These are phyloP conservation scores for Stemphylium lycopersici DNA, from an alignment of 2,329 filamentous ascomycete species.

Conservation along the genomic window DNA sequence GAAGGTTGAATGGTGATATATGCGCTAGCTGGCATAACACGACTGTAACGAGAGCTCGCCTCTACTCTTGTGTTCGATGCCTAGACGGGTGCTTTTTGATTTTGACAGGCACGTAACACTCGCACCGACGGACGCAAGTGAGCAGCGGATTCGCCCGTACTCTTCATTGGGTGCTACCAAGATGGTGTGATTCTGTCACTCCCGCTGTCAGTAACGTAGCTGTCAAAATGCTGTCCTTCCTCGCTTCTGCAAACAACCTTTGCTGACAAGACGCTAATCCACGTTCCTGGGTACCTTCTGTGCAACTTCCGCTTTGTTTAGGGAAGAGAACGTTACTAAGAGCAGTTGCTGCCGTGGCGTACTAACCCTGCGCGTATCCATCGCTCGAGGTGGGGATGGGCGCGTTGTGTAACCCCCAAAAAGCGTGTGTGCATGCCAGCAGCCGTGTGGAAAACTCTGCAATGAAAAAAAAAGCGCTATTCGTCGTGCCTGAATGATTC, in stretches of 20 bases:
- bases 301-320: constrained; percentile 26
- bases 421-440: constrained; percentile 41
- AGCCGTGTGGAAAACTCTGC: constrained; percentile 28
- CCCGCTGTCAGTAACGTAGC: constrained; percentile 42
- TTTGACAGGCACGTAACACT: constrained; percentile 41
- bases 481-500: constrained; percentile 7
- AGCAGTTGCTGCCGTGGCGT: constrained; percentile 33
- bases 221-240: constrained; percentile 40
- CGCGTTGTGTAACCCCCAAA: constrained; percentile 33
- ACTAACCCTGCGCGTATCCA: constrained; percentile 42
- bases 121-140: constrained; percentile 22
- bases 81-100: constrained; percentile 29
- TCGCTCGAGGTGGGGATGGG: constrained; percentile 31
- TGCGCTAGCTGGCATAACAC: constrained; percentile 34
- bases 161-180: constrained; percentile 23
- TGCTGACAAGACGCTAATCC: constrained; percentile 33
- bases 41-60: constrained; percentile 22
- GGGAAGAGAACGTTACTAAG: constrained; percentile 27
- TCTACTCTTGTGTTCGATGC: constrained; percentile 18
- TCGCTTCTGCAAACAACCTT: constrained; percentile 36
- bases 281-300: constrained; percentile 31
- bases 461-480: constrained; percentile 23
- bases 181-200: constrained; percentile 37
- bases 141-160: constrained; percentile 17
- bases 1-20: constrained; percentile 21